Evolutionary conservation across 106 monocot genomes (phyloP).

Genomic region (Platanthera guangdongensis): DNA sequence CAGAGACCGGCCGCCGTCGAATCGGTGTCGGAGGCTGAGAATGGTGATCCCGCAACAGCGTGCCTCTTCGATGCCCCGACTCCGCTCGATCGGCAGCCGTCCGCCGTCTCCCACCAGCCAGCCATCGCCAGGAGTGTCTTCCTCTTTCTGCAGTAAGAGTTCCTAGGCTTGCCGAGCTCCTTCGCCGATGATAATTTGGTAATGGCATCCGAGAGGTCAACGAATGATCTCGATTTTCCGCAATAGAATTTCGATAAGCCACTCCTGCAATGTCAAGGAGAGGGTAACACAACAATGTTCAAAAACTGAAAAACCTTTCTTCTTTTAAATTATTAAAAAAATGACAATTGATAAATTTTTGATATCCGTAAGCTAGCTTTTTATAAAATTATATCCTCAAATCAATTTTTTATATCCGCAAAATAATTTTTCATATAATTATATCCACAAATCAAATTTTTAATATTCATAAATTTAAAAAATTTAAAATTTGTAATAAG

Average conservation of each 20-base stretch:
- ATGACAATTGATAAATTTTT: too few species aligned
- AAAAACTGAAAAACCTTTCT: too few species aligned
- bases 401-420: too few species aligned
- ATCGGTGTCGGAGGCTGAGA: neutral
- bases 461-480: too few species aligned
- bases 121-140: constrained; percentile 32
- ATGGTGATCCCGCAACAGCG: neutral
- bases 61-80: constrained; percentile 23
- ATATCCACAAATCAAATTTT: too few species aligned
- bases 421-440: too few species aligned
- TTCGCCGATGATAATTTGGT: constrained; percentile 22
- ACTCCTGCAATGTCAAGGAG: constrained; percentile 17
- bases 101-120: constrained; percentile 9
- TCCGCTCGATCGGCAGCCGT: neutral
- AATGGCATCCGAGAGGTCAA: constrained; percentile 20
- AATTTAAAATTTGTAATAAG: too few species aligned
- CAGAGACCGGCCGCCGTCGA: neutral
- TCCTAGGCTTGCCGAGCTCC: constrained; percentile 34
- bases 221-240: constrained; percentile 60
- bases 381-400: too few species aligned
- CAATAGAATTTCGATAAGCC: constrained; percentile 44
- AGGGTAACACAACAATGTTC: neutral
- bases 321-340: too few species aligned
- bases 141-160: constrained; percentile 39
- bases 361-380: too few species aligned